phyloP scores from a whole-genome alignment of 164 flowering plant genomes.

The Berberis thunbergii region DNA sequence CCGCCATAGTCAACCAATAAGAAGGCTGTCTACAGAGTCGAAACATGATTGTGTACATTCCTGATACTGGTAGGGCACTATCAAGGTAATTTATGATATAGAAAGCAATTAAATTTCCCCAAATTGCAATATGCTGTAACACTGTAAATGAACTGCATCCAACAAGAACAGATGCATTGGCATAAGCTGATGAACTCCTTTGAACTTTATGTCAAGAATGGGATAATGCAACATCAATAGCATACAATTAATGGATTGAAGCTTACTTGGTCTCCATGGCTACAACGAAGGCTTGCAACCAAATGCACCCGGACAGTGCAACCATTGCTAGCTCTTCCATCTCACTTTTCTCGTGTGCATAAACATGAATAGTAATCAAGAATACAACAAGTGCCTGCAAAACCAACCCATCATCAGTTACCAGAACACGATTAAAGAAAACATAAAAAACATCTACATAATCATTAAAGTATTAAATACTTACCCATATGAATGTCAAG shows the following conservation, averaged over 20 bases:
- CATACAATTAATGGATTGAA: neutral
- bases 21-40: conserved; percentile 83
- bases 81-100: conserved; percentile 75
- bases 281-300: conserved; percentile 97
- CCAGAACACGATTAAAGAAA: too few species aligned
- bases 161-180: conserved; percentile 3
- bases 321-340: conserved; percentile 95
- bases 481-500: too few species aligned
- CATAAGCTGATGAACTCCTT: neutral
- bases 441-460: too few species aligned
- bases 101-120: conserved; percentile 84
- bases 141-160: conserved; percentile 80
- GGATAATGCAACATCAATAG: neutral
- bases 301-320: conserved; percentile 97
- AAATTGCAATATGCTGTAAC: conserved; percentile 88
- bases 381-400: conserved; percentile 88
- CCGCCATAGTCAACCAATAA: conserved; percentile 83
- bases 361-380: conserved; percentile 68
- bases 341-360: conserved; percentile 86
- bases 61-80: conserved; percentile 76
- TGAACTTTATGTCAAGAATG: neutral
- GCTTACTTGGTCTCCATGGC: conserved; percentile 90
- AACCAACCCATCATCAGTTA: neutral
- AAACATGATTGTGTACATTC: conserved; percentile 96
- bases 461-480: too few species aligned